phyloP scores from a whole-genome alignment of 495 filamentous ascomycete genomes.

The Aspergillus avenaceus region DNA sequence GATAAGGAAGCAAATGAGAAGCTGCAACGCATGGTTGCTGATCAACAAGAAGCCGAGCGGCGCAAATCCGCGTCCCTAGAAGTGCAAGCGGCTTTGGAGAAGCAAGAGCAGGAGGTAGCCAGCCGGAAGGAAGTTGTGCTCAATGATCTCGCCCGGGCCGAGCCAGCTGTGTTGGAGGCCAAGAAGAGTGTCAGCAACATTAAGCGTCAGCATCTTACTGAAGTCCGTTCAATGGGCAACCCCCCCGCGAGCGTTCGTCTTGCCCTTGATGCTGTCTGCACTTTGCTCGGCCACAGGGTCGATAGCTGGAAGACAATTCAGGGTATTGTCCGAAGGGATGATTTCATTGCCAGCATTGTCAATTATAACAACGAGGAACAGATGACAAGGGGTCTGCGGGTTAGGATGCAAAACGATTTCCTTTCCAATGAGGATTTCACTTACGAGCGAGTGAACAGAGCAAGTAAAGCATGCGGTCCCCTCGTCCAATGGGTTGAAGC shows the following conservation, averaged over 20 bases:
- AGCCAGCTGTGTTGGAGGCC: conserved; percentile 89
- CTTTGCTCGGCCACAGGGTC: conserved; percentile 84
- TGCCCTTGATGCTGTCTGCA: conserved; percentile 92
- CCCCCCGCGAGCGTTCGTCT: conserved; percentile 87
- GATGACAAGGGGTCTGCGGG: conserved; percentile 78
- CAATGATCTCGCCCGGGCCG: conserved; percentile 82
- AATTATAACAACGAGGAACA: conserved; percentile 94
- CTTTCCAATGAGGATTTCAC: conserved; percentile 91
- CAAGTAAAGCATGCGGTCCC: conserved; percentile 94
- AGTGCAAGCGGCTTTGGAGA: conserved; percentile 80
- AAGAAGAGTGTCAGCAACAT: conserved; percentile 96
- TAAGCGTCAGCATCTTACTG: conserved; percentile 92
- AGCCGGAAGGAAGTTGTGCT: conserved; percentile 78
- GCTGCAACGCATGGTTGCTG: conserved; percentile 90
- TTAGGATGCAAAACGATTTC: conserved; percentile 90
- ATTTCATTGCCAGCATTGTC: conserved; percentile 97
- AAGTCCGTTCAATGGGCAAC: conserved; percentile 94
- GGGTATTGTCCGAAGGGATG: conserved; percentile 80
- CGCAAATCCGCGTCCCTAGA: conserved; percentile 81
- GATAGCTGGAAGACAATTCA: conserved; percentile 88
- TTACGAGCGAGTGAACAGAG: conserved; percentile 89
- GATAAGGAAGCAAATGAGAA: conserved; percentile 96
- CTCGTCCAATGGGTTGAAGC: conserved; percentile 96
- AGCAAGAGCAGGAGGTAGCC: conserved; percentile 86
- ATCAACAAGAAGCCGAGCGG: conserved; percentile 93